Evolutionary conservation across 139 green algal genomes (phyloP), one percentile per base, ranked within the genome.

Genomic region (Desmodesmus armatus): DNA sequence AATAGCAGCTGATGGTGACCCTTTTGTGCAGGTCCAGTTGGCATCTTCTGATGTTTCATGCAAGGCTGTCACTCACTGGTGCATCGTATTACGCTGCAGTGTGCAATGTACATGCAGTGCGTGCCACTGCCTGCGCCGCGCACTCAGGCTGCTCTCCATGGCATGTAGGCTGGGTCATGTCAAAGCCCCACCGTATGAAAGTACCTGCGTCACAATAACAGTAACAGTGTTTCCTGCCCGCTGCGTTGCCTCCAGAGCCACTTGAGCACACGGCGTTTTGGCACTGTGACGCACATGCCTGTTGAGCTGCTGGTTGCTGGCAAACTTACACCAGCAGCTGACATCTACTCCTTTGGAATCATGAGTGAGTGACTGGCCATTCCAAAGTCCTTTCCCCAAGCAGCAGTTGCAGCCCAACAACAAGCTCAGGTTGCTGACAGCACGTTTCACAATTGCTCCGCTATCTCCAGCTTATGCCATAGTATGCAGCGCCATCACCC

Each of bases 211-310:
- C n/a, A n/a, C n/a, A n/a, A n/a, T n/a, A n/a, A n/a, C n/a, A n/a
- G n/a, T n/a, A n/a, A n/a, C n/a, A n/a, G n/a, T n/a, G n/a, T n/a
- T n/a, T n/a, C n/a, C n/a, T n/a, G n/a, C n/a, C n/a, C n/a, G n/a
- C n/a, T n/a, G n/a, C n/a, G n/a, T n/a, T 72, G 63, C n/a, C 21
- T 72, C 29, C 63, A 72, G 63, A 72, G 63, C 19, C 63, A 72
- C 29, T 31, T 72, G 31, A 43, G 29, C 29, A 72, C 63, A 15
- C 29, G 31, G 63, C 63, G 63, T 9, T 72, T 43, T 41, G 63
- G 63, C 21, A 72, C 63, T 2, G 63, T 72, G n/a, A 72, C 63
- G 7, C n/a, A 43, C n/a, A 72, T 72, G 63, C 63, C 63, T 43
- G 29, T 31, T 43, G 63, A 72, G 29, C 31, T 72, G n/a, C 31